A percentile compares a stretch with the other conserved stretches of the same genome.
Evolutionary conservation across 78 protist species (phyloP).

Genomic region (Dictyostelium firmibasis): DNA sequence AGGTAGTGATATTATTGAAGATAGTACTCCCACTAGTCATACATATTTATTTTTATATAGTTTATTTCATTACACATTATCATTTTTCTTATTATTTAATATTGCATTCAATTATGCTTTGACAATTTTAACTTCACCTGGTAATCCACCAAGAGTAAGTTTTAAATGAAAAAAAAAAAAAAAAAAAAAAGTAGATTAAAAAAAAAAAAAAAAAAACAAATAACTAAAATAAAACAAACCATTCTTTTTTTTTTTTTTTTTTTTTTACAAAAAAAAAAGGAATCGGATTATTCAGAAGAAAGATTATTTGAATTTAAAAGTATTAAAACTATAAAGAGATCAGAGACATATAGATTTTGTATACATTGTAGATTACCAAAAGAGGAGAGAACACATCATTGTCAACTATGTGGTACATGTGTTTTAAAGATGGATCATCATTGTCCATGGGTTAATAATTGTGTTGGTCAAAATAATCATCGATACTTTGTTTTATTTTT

Average conservation of each 20-base stretch:
- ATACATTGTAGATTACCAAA: conserved; percentile 70
- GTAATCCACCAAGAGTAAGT: conserved; percentile 23
- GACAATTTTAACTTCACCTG: conserved; percentile 62
- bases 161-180: neutral
- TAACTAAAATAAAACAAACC: neutral
- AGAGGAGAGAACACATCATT: conserved; percentile 88
- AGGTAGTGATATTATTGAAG: neutral
- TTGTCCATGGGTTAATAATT: conserved; percentile 83
- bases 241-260: too few species aligned
- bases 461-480: conserved; percentile 86
- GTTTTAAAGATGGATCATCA: conserved; percentile 88
- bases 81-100: conserved; percentile 34
- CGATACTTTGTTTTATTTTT: conserved; percentile 82
- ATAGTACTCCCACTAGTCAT: neutral
- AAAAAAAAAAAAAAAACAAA: neutral
- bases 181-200: neutral
- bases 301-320: neutral
- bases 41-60: neutral
- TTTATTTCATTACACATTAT: conserved; percentile 38
- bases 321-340: conserved; percentile 32
- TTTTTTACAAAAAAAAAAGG: neutral
- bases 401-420: conserved; percentile 82
- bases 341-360: conserved; percentile 47
- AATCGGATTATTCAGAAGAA: conserved; percentile 20
- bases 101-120: conserved; percentile 45